phyloP scores from a whole-genome alignment of 2,329 filamentous ascomycete genomes.

The Epichloe elymi region DNA sequence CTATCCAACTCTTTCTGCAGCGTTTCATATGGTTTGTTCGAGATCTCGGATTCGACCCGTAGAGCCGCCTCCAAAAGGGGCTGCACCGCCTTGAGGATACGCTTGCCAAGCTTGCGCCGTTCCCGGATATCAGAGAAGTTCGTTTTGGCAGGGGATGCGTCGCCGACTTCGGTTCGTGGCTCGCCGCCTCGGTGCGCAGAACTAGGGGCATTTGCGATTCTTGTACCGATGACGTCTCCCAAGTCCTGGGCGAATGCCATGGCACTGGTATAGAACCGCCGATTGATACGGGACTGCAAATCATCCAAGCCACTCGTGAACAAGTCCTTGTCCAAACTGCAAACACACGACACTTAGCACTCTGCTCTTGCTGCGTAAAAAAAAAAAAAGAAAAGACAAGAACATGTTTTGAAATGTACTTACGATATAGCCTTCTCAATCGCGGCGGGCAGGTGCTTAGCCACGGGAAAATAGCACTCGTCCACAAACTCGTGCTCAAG shows the following conservation, averaged over 20 bases:
- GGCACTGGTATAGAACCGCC: conserved; percentile 44
- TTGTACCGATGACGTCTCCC: conserved; percentile 37
- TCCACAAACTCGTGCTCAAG: conserved; percentile 71
- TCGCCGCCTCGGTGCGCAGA: conserved; percentile 3
- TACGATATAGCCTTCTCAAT: conserved; percentile 71
- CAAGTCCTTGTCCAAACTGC: conserved; percentile 50
- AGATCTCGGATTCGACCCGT: conserved; percentile 70
- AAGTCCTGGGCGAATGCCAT: conserved; percentile 45
- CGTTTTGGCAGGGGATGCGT: conserved; percentile 36
- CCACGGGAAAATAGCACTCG: conserved; percentile 81
- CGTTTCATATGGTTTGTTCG: conserved; percentile 53
- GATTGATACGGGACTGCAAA: conserved; percentile 39
- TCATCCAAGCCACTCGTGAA: conserved; percentile 39
- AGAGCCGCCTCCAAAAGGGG: conserved; percentile 63
- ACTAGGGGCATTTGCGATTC: conserved; percentile 27
- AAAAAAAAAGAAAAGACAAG: not conserved
- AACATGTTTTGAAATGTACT: conserved; percentile 23
- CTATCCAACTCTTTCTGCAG: conserved; percentile 62
- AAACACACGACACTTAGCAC: conserved; percentile 18
- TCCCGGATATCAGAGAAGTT: conserved; percentile 60
- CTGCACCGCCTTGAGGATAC: conserved; percentile 75
- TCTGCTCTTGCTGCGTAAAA: not conserved
- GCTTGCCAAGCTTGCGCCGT: conserved; percentile 72
- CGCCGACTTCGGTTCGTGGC: conserved; percentile 23
- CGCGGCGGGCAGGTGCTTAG: conserved; percentile 61